These are phyloP conservation scores for Apocynum venetum DNA, from an alignment of 257 asterid species.

Conservation along the genomic window DNA sequence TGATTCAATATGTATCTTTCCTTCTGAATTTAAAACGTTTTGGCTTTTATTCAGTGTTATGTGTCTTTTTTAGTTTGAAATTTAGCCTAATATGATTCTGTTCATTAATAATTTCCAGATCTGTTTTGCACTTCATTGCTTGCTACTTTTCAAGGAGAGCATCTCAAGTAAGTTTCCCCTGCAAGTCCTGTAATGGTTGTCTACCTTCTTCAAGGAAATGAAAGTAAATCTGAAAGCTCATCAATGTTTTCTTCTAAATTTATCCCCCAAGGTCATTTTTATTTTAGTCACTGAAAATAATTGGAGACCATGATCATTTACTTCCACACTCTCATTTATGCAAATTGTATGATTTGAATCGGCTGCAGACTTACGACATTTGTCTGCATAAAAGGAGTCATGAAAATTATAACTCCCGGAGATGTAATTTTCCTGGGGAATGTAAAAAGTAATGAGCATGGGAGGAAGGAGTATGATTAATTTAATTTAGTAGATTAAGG, in stretches of 20 bases:
- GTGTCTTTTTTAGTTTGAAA: background rate
- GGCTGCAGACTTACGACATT: background rate
- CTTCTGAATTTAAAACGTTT: background rate
- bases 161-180: constrained; percentile 61
- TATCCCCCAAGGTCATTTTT: background rate
- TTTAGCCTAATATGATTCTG: background rate
- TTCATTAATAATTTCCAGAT: constrained; percentile 46
- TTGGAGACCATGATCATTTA: background rate
- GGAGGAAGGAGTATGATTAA: background rate
- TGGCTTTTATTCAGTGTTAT: background rate
- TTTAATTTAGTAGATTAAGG: background rate
- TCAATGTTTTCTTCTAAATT: background rate
- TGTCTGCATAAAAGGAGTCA: background rate
- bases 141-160: constrained; percentile 86
- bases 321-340: background rate
- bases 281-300: background rate
- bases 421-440: background rate
- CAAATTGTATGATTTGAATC: background rate
- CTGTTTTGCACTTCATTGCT: constrained; percentile 74
- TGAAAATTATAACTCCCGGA: background rate
- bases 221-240: background rate
- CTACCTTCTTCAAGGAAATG: background rate
- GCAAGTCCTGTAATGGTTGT: constrained; percentile 17
- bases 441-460: background rate
- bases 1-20: background rate